Conservation (phyloP, 805 yeast genomes). For the Starmerella ratchasimensis region DNA sequence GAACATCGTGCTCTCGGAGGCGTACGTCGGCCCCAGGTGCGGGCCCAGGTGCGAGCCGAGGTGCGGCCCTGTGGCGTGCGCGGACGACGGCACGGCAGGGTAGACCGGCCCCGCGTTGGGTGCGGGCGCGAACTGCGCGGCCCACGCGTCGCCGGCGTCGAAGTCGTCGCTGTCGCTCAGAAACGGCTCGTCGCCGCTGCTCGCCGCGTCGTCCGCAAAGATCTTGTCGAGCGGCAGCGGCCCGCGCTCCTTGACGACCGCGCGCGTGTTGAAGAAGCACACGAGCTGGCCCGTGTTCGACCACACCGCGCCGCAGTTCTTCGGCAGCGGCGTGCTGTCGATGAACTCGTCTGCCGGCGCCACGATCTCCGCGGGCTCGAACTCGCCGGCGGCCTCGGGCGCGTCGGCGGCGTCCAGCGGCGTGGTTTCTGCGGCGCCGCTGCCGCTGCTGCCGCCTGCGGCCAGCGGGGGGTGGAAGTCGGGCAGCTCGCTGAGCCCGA, state of each 20-base stretch:
- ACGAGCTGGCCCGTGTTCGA: slow-evolving; percentile 62
- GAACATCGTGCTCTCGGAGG: neutral
- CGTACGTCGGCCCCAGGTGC: neutral
- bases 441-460: slow-evolving; percentile 26
- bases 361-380: neutral
- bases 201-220: slow-evolving; percentile 17
- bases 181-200: slow-evolving; percentile 13
- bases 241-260: slow-evolving; percentile 7
- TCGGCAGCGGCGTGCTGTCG: slow-evolving; percentile 82
- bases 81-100: slow-evolving; percentile 14
- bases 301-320: slow-evolving; percentile 90
- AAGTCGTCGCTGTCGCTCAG: slow-evolving; percentile 19
- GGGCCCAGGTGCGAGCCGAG: neutral
- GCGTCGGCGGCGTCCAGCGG: neutral
- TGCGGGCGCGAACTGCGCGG: too few relatives aligned
- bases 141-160: slow-evolving; percentile 9
- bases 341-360: slow-evolving; percentile 26
- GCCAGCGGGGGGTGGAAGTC: neutral
- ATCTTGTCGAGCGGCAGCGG: slow-evolving; percentile 19
- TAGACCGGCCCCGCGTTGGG: neutral
- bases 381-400: neutral
- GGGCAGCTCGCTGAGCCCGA: neutral
- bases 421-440: slow-evolving; percentile 21
- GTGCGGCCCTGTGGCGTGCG: slow-evolving; percentile 6
- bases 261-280: slow-evolving; percentile 52